Conservation (phyloP, 1,139 yeast species). For the Yamadazyma sp. region DNA sequence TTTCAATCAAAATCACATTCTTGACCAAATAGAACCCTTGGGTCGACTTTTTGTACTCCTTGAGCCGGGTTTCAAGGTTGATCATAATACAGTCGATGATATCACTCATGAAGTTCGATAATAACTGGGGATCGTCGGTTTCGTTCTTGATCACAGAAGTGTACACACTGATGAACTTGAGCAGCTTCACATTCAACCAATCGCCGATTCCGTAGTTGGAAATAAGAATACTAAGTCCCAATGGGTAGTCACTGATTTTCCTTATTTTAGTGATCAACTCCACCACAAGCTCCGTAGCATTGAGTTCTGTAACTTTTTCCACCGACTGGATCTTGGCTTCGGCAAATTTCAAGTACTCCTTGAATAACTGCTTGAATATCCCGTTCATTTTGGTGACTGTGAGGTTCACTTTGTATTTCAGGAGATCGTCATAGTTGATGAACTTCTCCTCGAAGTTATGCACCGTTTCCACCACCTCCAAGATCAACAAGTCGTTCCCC, state of each 20-base stretch:
- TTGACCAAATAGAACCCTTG: constrained; percentile 73
- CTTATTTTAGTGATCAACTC: constrained; percentile 64
- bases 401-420: constrained; percentile 15
- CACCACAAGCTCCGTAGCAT: constrained; percentile 68
- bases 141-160: constrained; percentile 45
- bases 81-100: constrained; percentile 71
- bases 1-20: constrained; percentile 73
- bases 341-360: constrained; percentile 56
- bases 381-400: constrained; percentile 19
- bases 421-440: constrained; percentile 13
- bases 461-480: constrained; percentile 43
- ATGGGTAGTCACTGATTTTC: constrained; percentile 61
- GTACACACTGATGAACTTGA: constrained; percentile 50
- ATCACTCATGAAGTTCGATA: constrained; percentile 70
- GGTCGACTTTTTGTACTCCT: constrained; percentile 48
- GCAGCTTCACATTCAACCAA: constrained; percentile 66
- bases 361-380: constrained; percentile 42
- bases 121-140: constrained; percentile 37
- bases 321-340: constrained; percentile 49
- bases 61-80: constrained; percentile 55
- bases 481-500: constrained; percentile 35
- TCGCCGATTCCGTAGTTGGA: constrained; percentile 53
- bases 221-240: constrained; percentile 55
- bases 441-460: constrained; percentile 10
- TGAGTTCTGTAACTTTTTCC: constrained; percentile 52